A percentile compares a stretch with the other conserved stretches of the same genome.
Conservation (phyloP, 2,329 filamentous ascomycete genomes). For the Coniochaeta hoffmannii region DNA sequence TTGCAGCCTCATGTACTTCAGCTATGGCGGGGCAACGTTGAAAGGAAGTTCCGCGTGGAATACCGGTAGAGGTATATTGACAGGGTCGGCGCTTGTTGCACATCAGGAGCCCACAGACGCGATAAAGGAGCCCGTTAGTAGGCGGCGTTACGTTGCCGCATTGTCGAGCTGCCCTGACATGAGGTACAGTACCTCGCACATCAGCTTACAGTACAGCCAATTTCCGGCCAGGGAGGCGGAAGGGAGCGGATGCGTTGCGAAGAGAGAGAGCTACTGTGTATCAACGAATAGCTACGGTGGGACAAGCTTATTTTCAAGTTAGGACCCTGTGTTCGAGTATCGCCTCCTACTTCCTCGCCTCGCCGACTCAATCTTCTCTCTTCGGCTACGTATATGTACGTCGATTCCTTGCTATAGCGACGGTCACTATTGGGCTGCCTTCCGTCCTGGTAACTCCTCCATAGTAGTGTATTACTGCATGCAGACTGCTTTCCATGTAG, state of each 20-base stretch:
- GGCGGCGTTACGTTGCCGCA: background rate
- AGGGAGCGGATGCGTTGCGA: no score
- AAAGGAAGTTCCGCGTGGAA: no score
- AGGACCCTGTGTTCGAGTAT: no score
- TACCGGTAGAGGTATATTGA: no score
- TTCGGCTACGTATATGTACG: background rate
- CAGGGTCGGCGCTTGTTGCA: no score
- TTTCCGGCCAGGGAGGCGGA: background rate
- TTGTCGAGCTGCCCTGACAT: background rate
- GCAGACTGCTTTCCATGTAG: background rate
- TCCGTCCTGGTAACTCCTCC: background rate
- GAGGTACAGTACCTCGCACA: no score
- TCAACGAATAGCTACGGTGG: no score
- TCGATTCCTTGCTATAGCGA: background rate
- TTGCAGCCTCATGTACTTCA: no score
- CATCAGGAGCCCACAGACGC: no score
- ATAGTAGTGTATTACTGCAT: background rate
- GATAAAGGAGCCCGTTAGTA: background rate
- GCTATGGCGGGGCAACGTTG: no score
- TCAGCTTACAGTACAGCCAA: background rate
- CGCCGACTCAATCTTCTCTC: background rate
- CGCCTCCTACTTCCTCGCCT: background rate
- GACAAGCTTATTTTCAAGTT: background rate
- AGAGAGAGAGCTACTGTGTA: background rate
- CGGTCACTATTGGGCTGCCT: background rate